Percentiles rank a stretch among this genome's conserved stretches.
phyloP scores from a whole-genome alignment of 2,329 filamentous ascomycete genomes.

The Diaporthe velutina region DNA sequence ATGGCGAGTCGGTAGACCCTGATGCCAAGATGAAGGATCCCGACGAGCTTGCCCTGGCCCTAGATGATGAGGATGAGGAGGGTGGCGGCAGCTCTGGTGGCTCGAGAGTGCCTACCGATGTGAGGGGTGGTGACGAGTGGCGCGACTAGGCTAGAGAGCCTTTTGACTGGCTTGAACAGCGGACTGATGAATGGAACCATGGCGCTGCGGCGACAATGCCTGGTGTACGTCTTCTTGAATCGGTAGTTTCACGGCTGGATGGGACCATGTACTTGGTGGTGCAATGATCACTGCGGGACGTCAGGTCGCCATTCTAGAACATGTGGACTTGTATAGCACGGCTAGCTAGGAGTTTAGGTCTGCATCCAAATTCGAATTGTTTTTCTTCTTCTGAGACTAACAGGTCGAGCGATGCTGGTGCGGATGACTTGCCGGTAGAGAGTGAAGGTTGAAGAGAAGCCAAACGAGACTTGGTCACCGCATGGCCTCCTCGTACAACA shows the following conservation, averaged over 20 bases:
- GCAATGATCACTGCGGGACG: background rate
- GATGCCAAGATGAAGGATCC: conserved; percentile 77
- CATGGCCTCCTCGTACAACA: background rate
- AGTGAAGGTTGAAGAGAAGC: background rate
- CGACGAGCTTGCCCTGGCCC: conserved; percentile 71
- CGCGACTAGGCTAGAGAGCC: conserved; percentile 39
- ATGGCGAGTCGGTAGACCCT: conserved; percentile 59
- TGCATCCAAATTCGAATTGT: background rate
- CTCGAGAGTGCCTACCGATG: conserved; percentile 51
- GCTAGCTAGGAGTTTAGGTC: conserved; percentile 27
- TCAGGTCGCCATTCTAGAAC: background rate
- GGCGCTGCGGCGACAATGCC: background rate
- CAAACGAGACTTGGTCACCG: background rate
- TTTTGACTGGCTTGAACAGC: background rate
- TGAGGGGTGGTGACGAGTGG: conserved; percentile 64
- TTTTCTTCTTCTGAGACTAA: background rate
- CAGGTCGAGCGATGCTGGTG: background rate
- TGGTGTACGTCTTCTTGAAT: background rate
- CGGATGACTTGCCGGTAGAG: background rate
- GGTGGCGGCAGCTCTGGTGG: conserved; percentile 47
- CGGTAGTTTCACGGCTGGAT: background rate
- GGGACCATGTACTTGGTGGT: background rate
- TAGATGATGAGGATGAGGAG: conserved; percentile 70
- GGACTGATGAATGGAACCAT: background rate
- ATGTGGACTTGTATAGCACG: conserved; percentile 6